These are phyloP conservation scores for Castanopsis chinensis DNA, from an alignment of 306 rosid genomes.

Conservation along the genomic window DNA sequence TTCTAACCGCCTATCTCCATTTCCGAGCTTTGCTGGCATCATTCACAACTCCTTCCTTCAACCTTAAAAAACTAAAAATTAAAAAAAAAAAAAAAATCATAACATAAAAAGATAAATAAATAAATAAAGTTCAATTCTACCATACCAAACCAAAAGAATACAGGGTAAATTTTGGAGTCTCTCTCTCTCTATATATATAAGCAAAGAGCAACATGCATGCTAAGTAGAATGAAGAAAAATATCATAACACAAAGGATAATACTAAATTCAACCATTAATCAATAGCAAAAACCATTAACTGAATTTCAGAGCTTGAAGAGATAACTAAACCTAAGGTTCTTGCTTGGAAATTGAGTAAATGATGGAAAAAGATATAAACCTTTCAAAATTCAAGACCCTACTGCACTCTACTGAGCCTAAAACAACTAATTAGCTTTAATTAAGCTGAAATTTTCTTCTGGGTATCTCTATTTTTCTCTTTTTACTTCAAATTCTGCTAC, in stretches of 20 bases:
- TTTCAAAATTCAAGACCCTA: constrained; percentile 2
- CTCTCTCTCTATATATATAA: not conserved
- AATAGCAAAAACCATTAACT: not conserved
- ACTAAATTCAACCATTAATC: constrained; percentile 13
- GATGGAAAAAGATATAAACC: not conserved
- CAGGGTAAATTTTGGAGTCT: not conserved
- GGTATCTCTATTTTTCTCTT: not conserved
- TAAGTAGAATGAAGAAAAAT: not conserved
- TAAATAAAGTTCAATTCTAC: not conserved
- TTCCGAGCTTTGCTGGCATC: constrained; percentile 71
- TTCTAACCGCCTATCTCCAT: constrained; percentile 33
- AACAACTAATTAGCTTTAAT: constrained; percentile 4
- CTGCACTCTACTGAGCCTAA: constrained; percentile 7
- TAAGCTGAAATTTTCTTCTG: constrained; percentile 19
- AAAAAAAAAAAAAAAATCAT: not conserved
- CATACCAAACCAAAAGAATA: not conserved
- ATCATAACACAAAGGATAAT: not conserved
- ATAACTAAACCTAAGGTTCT: not conserved
- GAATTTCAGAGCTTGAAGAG: constrained; percentile 14
- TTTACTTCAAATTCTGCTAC: not conserved
- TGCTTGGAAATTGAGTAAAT: not conserved
- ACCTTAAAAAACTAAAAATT: constrained; percentile 10
- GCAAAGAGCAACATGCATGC: not conserved
- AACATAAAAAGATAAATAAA: not conserved
- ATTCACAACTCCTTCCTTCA: constrained; percentile 42